Conservation (phyloP, 2,329 filamentous ascomycete species). For the Fusarium nisikadoi region DNA sequence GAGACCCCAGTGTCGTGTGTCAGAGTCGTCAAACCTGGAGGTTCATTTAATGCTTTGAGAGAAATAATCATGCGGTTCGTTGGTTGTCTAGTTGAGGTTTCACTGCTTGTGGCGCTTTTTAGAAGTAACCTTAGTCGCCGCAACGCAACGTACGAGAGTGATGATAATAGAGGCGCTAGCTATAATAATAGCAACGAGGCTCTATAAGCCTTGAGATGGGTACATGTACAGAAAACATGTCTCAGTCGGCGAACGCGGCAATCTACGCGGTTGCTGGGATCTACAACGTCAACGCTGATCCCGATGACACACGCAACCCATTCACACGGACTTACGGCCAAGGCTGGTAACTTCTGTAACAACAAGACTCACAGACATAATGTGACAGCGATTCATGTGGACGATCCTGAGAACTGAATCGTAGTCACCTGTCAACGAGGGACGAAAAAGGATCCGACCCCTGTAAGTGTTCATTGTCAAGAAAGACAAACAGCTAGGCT, state of each 20-base stretch:
- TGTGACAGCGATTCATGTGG: slow-evolving; percentile 42
- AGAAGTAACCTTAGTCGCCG: background rate
- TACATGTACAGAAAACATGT: background rate
- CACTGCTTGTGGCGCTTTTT: slow-evolving; percentile 16
- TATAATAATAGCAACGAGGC: background rate
- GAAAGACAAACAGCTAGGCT: slow-evolving; percentile 1
- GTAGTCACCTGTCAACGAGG: slow-evolving; percentile 15
- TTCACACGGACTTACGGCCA: slow-evolving; percentile 12
- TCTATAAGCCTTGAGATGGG: background rate
- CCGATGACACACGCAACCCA: slow-evolving; percentile 7
- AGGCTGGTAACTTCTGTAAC: slow-evolving; percentile 6
- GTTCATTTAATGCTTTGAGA: slow-evolving; percentile 11
- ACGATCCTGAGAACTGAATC: slow-evolving; percentile 39
- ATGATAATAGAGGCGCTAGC: background rate
- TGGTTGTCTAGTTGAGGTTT: slow-evolving; percentile 13
- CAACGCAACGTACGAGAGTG: slow-evolving; percentile 1
- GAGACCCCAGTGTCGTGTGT: slow-evolving; percentile 34
- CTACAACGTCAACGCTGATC: slow-evolving; percentile 26
- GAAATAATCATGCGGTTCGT: slow-evolving; percentile 10
- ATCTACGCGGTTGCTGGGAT: slow-evolving; percentile 17
- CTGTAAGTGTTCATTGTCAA: slow-evolving; percentile 9
- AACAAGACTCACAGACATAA: slow-evolving; percentile 15
- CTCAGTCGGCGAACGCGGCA: slow-evolving; percentile 22
- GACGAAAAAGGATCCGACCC: slow-evolving; percentile 4
- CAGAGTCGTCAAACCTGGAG: slow-evolving; percentile 25